Base-by-base conservation (phyloP, 495 filamentous ascomycete genomes). In the Aspergillus cavernicola region DNA sequence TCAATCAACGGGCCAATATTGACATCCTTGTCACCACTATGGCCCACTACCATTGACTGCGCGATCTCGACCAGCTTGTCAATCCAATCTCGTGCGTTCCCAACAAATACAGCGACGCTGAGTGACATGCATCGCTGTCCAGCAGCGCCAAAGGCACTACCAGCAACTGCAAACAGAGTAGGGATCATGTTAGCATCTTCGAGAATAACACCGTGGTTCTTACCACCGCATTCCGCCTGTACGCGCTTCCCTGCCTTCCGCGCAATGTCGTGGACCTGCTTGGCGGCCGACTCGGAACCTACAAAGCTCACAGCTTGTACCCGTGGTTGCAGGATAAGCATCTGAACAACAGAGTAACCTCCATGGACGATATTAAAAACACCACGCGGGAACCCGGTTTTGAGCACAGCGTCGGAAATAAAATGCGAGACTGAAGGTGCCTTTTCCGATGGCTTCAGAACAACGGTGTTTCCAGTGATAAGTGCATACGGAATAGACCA, bases 311-410 rank as follows among this genome's bases (percentile, higher is more conserved):
- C 53, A 2, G 59, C 64, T 32, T 61, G 55, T 16, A 69, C 57
- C 4, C 26, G 22, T 2, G 66, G 66, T 18, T 67, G 64, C 1
- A 44, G 35, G 5, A 66, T 51, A 0, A 69, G 59, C 31, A 46
- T 57, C 13, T 60, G 56, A 0, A 49, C 47, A 2, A 51, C 56
- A 0, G 52, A 50, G 6, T 53, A 50, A 8, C 55, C 59, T 2
- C 66, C 66, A 22, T 66, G 63, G 15, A 69, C 36, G 9, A 69
- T 56, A 32, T 69, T 69, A 48, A 67, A 61, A 6, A 66, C 60
- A 1, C 66, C 66, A 1, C 53, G 53, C 1, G 64, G 66, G 23
- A 69, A 62, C 2, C 54, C 60, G 1, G 64, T 52, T 31, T 56
- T 41, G 36, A 50, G 19, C 10, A 64, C 56, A 1, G 63, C 58